phyloP scores from a whole-genome alignment of 73 alveolate species.

The Tetrahymena elliotti region DNA sequence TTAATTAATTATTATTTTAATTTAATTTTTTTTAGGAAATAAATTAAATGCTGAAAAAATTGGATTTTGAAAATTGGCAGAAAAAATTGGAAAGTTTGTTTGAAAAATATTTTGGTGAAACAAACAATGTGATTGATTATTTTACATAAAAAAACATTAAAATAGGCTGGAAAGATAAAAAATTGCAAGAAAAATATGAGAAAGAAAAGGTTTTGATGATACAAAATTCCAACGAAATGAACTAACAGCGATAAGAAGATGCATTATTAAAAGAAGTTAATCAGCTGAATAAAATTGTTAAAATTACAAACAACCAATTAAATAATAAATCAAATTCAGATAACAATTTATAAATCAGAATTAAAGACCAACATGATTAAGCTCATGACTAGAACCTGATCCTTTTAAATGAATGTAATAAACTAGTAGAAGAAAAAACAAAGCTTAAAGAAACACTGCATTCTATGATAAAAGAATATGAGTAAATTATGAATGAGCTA shows the following conservation, averaged over 20 bases:
- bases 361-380: not conserved
- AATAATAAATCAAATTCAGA: not conserved
- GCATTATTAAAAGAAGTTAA: not conserved
- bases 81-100: not conserved
- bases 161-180: not conserved
- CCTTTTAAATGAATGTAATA: not conserved
- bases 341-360: not conserved
- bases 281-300: not conserved
- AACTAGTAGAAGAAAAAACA: not conserved
- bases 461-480: not conserved
- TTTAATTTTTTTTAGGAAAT: not conserved
- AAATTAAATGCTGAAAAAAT: not conserved
- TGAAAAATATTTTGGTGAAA: not conserved
- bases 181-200: not conserved
- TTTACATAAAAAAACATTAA: not conserved
- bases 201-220: not conserved
- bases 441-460: not conserved
- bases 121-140: not conserved
- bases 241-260: not conserved
- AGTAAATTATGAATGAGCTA: not conserved
- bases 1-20: too few relatives aligned
- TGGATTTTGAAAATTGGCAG: not conserved
- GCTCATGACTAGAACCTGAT: not conserved
- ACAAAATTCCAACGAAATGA: not conserved
- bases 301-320: not conserved